Evolutionary conservation across 306 rosid species (phyloP), one percentile per base, ranked within the genome.

Genomic region (Medicago truncatula): DNA sequence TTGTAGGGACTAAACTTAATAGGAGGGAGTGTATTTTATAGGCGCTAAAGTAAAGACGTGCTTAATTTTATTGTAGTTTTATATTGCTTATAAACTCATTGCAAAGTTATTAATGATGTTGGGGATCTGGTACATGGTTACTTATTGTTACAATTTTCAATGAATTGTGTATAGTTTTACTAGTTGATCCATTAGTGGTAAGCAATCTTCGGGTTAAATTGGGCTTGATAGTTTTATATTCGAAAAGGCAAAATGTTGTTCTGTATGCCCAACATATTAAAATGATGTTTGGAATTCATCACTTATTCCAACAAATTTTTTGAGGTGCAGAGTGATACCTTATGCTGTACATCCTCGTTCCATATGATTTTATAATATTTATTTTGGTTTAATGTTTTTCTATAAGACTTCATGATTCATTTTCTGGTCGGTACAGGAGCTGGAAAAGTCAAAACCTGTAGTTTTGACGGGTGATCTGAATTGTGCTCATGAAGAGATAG

Each of bases 401-500:
- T 31, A 52, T 16, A 64, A 18, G 54, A 63, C 75, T 73, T 73
- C 75, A 31, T 39, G 58, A 16, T 80, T 64, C 31, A 23, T 68
- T 76, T 77, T 79, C 40, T 85, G 66, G 61, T 83, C 77, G 76
- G 41, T 80, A 47, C 88, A 91, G 98, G 98, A 94, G 83, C 89
- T 94, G 78, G 98, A 94, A 80, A 94, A 88, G 82, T 87, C 87
- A 46, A 94, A 94, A 81, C 97, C 98, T 12, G 95, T 94, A 43
- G 80, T 94, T 84, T 88, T 94, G 85, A 88, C 98, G 2, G 98
- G 98, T 81, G 98, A 94, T 85, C 86, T 94, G 74, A 94, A 94
- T 67, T 94, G 98, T 78, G 98, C 98, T 64, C 96, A 94, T 80
- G 87, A 94, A 85, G 98, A 94, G 91, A 94, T 92, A 77, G 98